Evolutionary conservation across 164 flowering plant species (phyloP).

Genomic region (Vitis vinifera): ASM3070453v1 NC_081812.1:22365501-22366000

Average conservation of each 20-base stretch:
- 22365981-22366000: too few species aligned
- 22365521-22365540: constrained; percentile 61
- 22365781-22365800: constrained; percentile 61
- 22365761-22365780: constrained; percentile 55
- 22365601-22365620: constrained; percentile 58
- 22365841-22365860: constrained; percentile 8
- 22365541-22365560: constrained; percentile 54
- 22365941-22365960: too few species aligned
- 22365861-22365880: background rate
- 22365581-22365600: constrained; percentile 49
- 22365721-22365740: constrained; percentile 51
- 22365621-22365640: constrained; percentile 60
- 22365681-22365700: constrained; percentile 42
- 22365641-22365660: constrained; percentile 38
- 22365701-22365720: constrained; percentile 74
- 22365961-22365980: too few species aligned
- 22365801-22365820: constrained; percentile 46
- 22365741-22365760: constrained; percentile 61
- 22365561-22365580: constrained; percentile 52
- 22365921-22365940: too few species aligned
- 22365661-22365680: constrained; percentile 50
- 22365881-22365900: too few species aligned
- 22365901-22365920: too few species aligned
- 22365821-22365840: constrained; percentile 3
- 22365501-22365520: constrained; percentile 38